These are phyloP conservation scores for Centrapalus pauciflorus DNA, from an alignment of 129 eudicot species.

Conservation along the genomic window DNA sequence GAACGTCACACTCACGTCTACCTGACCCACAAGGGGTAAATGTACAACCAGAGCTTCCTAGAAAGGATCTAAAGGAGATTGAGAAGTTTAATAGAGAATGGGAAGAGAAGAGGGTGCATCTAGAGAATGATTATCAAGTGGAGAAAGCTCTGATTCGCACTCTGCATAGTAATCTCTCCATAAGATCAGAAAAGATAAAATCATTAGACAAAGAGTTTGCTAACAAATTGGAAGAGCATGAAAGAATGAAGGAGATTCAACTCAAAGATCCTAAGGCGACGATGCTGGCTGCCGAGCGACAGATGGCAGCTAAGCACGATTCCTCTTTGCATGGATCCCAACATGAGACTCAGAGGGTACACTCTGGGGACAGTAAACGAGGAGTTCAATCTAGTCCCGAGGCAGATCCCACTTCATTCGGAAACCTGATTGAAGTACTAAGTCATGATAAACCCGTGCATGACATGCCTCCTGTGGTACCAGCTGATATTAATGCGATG, in stretches of 20 bases:
- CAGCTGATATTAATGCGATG: no score
- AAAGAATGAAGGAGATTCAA: conserved; percentile 8
- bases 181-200: conserved; percentile 11
- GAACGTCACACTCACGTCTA: background rate
- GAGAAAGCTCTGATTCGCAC: background rate
- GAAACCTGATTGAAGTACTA: conserved; percentile 7
- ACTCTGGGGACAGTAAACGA: conserved; percentile 5
- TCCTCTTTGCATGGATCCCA: background rate
- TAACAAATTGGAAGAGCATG: conserved; percentile 3
- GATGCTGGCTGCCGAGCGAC: conserved; percentile 6
- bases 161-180: background rate
- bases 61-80: conserved; percentile 1
- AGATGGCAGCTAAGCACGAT: background rate
- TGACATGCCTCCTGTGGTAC: no score
- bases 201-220: background rate
- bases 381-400: conserved; percentile 2
- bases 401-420: conserved; percentile 9
- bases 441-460: conserved; percentile 11
- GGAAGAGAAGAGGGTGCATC: background rate
- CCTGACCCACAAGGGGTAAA: background rate
- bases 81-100: conserved; percentile 11
- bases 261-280: conserved; percentile 10
- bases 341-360: conserved; percentile 6
- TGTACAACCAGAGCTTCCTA: background rate
- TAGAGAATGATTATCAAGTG: background rate